Evolutionary conservation across 768 basidiomycete species (phyloP).

Genomic region (Trametes sanguinea): DNA sequence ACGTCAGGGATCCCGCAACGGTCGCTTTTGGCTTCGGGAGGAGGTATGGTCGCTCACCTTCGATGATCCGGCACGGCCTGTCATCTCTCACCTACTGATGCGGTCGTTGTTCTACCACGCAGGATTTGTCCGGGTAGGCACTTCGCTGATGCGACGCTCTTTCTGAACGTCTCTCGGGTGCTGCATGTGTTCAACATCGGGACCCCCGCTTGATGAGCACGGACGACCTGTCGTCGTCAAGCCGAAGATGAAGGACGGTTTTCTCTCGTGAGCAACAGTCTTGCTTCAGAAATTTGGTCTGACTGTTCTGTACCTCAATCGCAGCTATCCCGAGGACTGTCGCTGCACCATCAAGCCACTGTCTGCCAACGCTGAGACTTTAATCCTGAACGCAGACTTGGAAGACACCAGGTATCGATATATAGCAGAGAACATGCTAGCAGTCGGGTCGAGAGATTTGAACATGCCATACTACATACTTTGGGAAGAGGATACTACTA

Average conservation of each 20-base stretch:
- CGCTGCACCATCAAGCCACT: slow-evolving; percentile 22
- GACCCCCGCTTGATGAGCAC: slow-evolving; percentile 6
- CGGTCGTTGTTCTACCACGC: too few species aligned
- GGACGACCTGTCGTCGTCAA: slow-evolving; percentile 17
- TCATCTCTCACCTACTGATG: background rate
- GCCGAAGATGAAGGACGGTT: slow-evolving; percentile 18
- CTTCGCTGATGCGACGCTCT: slow-evolving; percentile 20
- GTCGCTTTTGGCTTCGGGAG: slow-evolving; percentile 32
- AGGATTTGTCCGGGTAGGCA: slow-evolving; percentile 24
- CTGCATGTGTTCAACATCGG: slow-evolving; percentile 23
- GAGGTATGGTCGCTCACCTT: slow-evolving; percentile 13
- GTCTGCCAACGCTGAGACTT: slow-evolving; percentile 8
- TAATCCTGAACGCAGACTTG: slow-evolving; percentile 1
- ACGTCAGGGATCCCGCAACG: slow-evolving; percentile 16
- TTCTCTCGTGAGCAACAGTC: slow-evolving; percentile 9
- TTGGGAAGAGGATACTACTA: too few species aligned
- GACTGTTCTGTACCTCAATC: background rate
- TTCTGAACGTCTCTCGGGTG: slow-evolving; percentile 22
- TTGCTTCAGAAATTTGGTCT: background rate
- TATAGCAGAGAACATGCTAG: too few species aligned
- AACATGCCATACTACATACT: too few species aligned
- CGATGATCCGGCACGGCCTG: background rate
- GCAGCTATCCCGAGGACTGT: slow-evolving; percentile 22
- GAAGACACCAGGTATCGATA: background rate
- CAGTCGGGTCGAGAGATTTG: too few species aligned